These are phyloP conservation scores for Cutaneotrichosporon sp. DNA, from an alignment of 1,284 basidiomycete genomes.

Conservation along the genomic window DNA sequence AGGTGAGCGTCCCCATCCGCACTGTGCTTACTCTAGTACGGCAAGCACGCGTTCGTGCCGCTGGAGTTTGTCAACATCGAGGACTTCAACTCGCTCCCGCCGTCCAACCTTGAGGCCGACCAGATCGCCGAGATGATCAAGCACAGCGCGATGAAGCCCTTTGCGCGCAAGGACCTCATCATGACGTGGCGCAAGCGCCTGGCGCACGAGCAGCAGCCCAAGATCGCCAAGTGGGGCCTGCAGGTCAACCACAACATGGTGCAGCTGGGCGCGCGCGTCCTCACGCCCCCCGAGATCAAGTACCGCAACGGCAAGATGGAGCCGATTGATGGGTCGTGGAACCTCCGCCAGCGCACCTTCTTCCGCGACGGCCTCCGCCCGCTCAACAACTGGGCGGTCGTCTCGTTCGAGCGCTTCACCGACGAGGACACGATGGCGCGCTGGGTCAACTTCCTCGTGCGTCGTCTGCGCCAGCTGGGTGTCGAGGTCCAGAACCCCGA, in stretches of 20 bases:
- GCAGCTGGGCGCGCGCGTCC: slow-evolving; percentile 46
- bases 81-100: slow-evolving; percentile 47
- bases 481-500: slow-evolving; percentile 34
- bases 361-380: slow-evolving; percentile 36
- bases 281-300: slow-evolving; percentile 43
- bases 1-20: slow-evolving; percentile 27
- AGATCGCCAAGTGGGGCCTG: slow-evolving; percentile 52
- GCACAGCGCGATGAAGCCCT: slow-evolving; percentile 44
- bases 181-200: slow-evolving; percentile 36
- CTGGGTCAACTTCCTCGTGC: slow-evolving; percentile 32
- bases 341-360: slow-evolving; percentile 44
- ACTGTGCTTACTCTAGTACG: slow-evolving; percentile 33
- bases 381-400: slow-evolving; percentile 47
- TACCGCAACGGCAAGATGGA: slow-evolving; percentile 29
- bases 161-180: slow-evolving; percentile 31
- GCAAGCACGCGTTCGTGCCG: slow-evolving; percentile 40
- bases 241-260: slow-evolving; percentile 48
- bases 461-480: slow-evolving; percentile 31
- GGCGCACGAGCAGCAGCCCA: slow-evolving; percentile 39
- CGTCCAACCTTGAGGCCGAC: slow-evolving; percentile 40
- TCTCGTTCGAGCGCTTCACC: slow-evolving; percentile 42
- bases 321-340: slow-evolving; percentile 33
- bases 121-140: slow-evolving; percentile 52
- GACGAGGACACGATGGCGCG: slow-evolving; percentile 37
- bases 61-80: slow-evolving; percentile 47